Evolutionary conservation across 2,329 filamentous ascomycete species (phyloP).

Genomic region (Exserohilum rostratum): DNA sequence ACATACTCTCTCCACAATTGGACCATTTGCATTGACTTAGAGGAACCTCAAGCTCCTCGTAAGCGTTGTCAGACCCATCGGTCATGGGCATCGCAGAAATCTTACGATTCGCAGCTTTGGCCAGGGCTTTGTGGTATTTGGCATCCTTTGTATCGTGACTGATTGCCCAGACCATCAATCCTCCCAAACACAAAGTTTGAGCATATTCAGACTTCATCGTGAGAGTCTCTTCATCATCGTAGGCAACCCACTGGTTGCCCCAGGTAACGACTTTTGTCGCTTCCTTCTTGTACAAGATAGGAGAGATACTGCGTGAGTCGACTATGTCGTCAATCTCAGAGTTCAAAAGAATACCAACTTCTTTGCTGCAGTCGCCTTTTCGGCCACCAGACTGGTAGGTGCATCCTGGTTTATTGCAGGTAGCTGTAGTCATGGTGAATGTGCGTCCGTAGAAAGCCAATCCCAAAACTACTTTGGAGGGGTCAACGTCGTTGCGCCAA

Average conservation of each 20-base stretch:
- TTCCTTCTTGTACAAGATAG: constrained; percentile 17
- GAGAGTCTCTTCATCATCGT: constrained; percentile 47
- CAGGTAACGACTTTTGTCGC: constrained; percentile 39
- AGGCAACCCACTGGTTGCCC: constrained; percentile 38
- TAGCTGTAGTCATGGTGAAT: constrained; percentile 25
- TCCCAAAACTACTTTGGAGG: constrained; percentile 52
- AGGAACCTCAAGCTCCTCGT: not conserved
- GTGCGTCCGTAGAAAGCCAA: constrained; percentile 53
- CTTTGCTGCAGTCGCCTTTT: constrained; percentile 10
- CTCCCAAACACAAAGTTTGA: constrained; percentile 18
- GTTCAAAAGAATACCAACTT: constrained; percentile 20
- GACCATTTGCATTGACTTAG: not conserved
- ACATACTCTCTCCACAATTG: not conserved
- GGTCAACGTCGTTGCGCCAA: constrained; percentile 53
- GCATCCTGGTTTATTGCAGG: constrained; percentile 12
- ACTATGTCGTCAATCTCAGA: constrained; percentile 28
- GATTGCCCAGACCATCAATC: constrained; percentile 11
- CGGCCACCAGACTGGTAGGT: not conserved
- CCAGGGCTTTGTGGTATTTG: not conserved
- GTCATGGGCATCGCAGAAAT: not conserved
- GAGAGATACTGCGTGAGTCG: not conserved
- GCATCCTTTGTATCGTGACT: not conserved
- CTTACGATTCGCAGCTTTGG: not conserved
- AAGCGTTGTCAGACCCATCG: not conserved
- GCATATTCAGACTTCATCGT: constrained; percentile 56